Conservation (phyloP, 257 asterid genomes). For the Primulina eburnea region DNA sequence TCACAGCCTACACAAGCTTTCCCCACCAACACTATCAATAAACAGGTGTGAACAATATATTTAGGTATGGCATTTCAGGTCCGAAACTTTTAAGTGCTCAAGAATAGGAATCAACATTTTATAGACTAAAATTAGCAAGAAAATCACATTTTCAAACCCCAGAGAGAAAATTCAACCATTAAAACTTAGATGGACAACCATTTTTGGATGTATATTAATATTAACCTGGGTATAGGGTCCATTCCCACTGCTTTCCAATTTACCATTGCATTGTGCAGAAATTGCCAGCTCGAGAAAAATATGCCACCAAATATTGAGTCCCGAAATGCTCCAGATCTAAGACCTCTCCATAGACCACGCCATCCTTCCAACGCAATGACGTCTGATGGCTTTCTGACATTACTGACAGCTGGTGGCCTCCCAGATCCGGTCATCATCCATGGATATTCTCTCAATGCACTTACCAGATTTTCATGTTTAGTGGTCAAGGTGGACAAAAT, state of each 20-base stretch:
- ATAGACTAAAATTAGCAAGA: constrained; percentile 1
- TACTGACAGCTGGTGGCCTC: constrained; percentile 69
- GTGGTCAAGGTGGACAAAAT: constrained; percentile 67
- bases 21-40: constrained; percentile 7
- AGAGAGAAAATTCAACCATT: not conserved
- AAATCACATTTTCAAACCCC: not conserved
- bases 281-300: constrained; percentile 86
- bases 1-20: not conserved
- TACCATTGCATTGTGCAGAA: constrained; percentile 61
- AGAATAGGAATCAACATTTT: not conserved
- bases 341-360: constrained; percentile 83
- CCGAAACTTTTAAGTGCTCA: constrained; percentile 2
- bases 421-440: constrained; percentile 99
- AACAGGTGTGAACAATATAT: not conserved
- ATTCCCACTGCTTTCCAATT: constrained; percentile 94
- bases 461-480: constrained; percentile 49
- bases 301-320: constrained; percentile 88
- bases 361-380: constrained; percentile 78
- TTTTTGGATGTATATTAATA: constrained; percentile 24
- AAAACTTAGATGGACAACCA: constrained; percentile 3
- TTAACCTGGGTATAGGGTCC: constrained; percentile 84
- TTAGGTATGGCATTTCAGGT: constrained; percentile 1
- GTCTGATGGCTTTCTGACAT: constrained; percentile 57
- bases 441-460: constrained; percentile 77
- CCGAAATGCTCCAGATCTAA: constrained; percentile 74